Evolutionary conservation across 1,284 basidiomycete species (phyloP).

Genomic region (Acaromyces ingoldii): DNA sequence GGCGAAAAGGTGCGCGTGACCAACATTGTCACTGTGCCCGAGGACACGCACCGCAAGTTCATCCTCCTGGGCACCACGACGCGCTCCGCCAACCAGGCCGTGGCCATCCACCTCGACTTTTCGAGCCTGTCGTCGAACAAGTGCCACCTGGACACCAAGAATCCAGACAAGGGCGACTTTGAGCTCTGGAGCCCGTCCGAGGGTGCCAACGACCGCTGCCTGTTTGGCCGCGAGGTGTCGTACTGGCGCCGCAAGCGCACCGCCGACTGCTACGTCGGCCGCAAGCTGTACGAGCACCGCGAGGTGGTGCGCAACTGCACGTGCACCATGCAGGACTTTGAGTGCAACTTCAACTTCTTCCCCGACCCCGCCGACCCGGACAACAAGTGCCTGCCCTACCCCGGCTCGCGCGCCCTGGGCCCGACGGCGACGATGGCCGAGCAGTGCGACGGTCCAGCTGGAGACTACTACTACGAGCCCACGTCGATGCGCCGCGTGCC

Average conservation of each 20-base stretch:
- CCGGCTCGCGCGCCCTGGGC: slow-evolving; percentile 20
- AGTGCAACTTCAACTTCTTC: slow-evolving; percentile 50
- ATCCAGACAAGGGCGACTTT: slow-evolving; percentile 42
- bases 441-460: slow-evolving; percentile 31
- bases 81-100: slow-evolving; percentile 55
- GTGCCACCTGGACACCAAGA: slow-evolving; percentile 33
- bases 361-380: slow-evolving; percentile 22
- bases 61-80: slow-evolving; percentile 71
- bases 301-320: slow-evolving; percentile 30
- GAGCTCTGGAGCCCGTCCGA: slow-evolving; percentile 50
- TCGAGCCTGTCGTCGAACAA: slow-evolving; percentile 57
- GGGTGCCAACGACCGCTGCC: slow-evolving; percentile 40
- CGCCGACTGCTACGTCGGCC: slow-evolving; percentile 46
- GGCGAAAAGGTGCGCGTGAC: slow-evolving; percentile 70
- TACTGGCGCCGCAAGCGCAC: slow-evolving; percentile 45
- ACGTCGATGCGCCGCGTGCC: slow-evolving; percentile 46
- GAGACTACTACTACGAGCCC: slow-evolving; percentile 48
- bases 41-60: slow-evolving; percentile 85
- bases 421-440: slow-evolving; percentile 16
- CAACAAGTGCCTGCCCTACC: slow-evolving; percentile 39
- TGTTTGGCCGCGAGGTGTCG: slow-evolving; percentile 46
- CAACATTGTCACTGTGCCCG: slow-evolving; percentile 79
- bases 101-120: slow-evolving; percentile 86
- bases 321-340: slow-evolving; percentile 46
- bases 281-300: slow-evolving; percentile 34